A percentile compares a stretch with the other conserved stretches of the same genome.
phyloP scores from a whole-genome alignment of 306 rosid species.

The Vachellia pachyceras region DNA sequence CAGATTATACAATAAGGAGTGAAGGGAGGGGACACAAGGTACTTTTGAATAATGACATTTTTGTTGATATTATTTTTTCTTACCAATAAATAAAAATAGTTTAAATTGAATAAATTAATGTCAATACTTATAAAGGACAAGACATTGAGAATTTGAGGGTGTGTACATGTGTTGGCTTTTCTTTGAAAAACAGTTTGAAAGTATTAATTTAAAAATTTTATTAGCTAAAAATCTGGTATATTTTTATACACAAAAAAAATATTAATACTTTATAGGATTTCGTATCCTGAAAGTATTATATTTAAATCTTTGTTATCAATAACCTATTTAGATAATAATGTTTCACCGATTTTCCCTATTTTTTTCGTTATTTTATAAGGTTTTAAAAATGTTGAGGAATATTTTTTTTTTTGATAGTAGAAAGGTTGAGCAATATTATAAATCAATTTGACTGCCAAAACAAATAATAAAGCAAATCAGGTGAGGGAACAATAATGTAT shows the following conservation, averaged over 20 bases:
- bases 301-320: too few species aligned
- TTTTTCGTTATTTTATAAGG: not conserved
- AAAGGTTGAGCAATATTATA: not conserved
- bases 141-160: not conserved
- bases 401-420: too few species aligned
- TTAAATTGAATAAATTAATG: not conserved
- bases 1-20: constrained; percentile 35
- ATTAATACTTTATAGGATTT: too few species aligned
- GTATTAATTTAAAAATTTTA: too few species aligned
- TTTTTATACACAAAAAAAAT: too few species aligned
- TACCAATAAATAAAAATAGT: not conserved
- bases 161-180: not conserved
- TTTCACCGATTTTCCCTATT: too few species aligned
- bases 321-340: too few species aligned
- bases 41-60: constrained; percentile 71
- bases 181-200: too few species aligned
- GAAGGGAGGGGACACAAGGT: constrained; percentile 52
- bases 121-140: not conserved
- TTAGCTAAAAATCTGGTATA: too few species aligned
- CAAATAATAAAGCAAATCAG: not conserved
- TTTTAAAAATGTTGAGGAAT: not conserved
- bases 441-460: not conserved
- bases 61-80: not conserved
- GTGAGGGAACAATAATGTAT: not conserved
- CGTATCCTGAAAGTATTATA: too few species aligned